These are phyloP conservation scores for Apiospora sp. DNA, from an alignment of 2,329 filamentous ascomycete species.

Conservation along the genomic window DNA sequence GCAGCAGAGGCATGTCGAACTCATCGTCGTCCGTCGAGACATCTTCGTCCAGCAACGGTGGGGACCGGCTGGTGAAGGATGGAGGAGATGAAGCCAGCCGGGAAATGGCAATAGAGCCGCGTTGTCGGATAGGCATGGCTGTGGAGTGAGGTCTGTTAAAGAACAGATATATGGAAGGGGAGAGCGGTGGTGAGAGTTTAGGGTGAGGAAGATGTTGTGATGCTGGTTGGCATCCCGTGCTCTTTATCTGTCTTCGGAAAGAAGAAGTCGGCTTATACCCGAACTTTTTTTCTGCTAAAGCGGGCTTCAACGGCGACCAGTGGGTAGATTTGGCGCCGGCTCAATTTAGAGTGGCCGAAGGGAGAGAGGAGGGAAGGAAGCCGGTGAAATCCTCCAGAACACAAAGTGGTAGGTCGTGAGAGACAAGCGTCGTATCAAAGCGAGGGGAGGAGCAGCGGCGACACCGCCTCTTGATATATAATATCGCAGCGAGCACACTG, in stretches of 20 bases:
- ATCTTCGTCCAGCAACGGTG: constrained; percentile 51
- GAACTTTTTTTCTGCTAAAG: neutral
- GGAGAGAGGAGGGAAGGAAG: constrained; percentile 27
- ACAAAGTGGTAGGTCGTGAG: constrained; percentile 34
- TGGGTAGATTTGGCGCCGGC: constrained; percentile 37
- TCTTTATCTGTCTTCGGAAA: constrained; percentile 2
- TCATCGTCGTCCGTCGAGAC: constrained; percentile 54
- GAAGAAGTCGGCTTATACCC: neutral
- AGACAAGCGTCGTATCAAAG: constrained; percentile 33
- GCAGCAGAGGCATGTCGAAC: constrained; percentile 47
- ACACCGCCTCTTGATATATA: constrained; percentile 37
- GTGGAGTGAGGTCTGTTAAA: constrained; percentile 4
- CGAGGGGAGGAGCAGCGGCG: constrained; percentile 30
- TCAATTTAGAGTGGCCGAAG: constrained; percentile 30
- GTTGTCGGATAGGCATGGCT: constrained; percentile 40
- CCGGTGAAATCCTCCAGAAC: constrained; percentile 31
- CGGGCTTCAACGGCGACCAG: constrained; percentile 23
- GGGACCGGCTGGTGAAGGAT: constrained; percentile 55
- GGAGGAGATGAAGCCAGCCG: constrained; percentile 60
- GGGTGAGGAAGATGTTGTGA: constrained; percentile 11
- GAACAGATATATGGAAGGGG: neutral
- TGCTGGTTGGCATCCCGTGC: constrained; percentile 14
- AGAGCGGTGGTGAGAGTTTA: constrained; percentile 26
- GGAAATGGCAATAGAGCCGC: constrained; percentile 38
- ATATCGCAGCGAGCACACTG: neutral